Evolutionary conservation across 352 stramenopile genomes (phyloP).

Genomic region (Phytophthora citrophthora): DNA sequence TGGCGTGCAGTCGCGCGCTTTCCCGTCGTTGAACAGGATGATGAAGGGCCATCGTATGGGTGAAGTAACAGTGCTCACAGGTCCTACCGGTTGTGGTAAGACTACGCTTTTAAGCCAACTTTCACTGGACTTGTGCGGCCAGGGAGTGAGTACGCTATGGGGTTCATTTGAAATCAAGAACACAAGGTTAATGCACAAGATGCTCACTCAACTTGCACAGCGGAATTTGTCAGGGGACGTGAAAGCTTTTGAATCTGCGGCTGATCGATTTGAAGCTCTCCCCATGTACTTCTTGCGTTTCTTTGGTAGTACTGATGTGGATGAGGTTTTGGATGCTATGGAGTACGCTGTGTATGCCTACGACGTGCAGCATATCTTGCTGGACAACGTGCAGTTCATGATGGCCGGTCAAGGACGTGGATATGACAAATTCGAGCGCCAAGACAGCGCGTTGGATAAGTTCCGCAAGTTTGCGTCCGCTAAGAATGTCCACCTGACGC

Average conservation of each 20-base stretch:
- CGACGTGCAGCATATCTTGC: conserved; percentile 98
- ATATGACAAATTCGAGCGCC: conserved; percentile 90
- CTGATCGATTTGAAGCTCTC: conserved; percentile 93
- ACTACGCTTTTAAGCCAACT: conserved; percentile 94
- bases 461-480: conserved; percentile 97
- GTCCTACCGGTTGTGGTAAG: conserved; percentile 96
- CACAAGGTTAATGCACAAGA: conserved; percentile 96
- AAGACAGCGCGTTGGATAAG: conserved; percentile 95
- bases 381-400: conserved; percentile 99
- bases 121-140: conserved; percentile 91
- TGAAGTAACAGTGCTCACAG: conserved; percentile 99
- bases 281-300: conserved; percentile 99
- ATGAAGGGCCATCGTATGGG: conserved; percentile 97
- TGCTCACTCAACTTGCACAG: conserved; percentile 95
- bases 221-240: conserved; percentile 73
- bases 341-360: conserved; percentile 98
- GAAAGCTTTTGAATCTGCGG: conserved; percentile 77
- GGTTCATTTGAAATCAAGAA: conserved; percentile 99
- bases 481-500: conserved; percentile 98
- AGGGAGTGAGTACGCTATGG: conserved; percentile 98
- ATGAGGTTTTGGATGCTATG: conserved; percentile 98
- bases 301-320: conserved; percentile 95
- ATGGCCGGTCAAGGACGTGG: conserved; percentile 90
- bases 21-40: conserved; percentile 95
- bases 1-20: conserved; percentile 92